Evolutionary conservation across 192 early-diverging fungal genomes (phyloP).

Genomic region (Coemansia reversa): DNA sequence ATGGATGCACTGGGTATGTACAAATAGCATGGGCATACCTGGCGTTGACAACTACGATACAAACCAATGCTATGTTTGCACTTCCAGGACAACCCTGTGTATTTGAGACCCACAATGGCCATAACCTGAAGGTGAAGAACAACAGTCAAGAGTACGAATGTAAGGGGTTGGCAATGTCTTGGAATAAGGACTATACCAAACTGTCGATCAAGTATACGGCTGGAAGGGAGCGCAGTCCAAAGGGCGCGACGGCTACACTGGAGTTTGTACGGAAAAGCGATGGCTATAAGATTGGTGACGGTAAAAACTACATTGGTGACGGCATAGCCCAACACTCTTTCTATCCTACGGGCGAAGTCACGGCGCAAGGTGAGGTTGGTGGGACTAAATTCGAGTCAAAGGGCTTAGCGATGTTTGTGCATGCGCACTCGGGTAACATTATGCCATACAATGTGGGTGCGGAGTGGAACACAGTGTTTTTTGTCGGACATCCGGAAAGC

Average conservation of each 20-base stretch:
- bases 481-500: constrained; percentile 65
- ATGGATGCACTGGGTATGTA: constrained; percentile 78
- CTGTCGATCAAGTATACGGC: constrained; percentile 48
- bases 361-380: constrained; percentile 71
- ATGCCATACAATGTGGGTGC: constrained; percentile 80
- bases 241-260: constrained; percentile 67
- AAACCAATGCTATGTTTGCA: constrained; percentile 75
- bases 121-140: constrained; percentile 67
- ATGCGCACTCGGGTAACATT: constrained; percentile 79
- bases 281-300: constrained; percentile 82
- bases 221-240: constrained; percentile 56
- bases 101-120: constrained; percentile 72
- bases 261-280: constrained; percentile 65
- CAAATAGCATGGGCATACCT: constrained; percentile 91
- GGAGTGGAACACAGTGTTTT: constrained; percentile 84
- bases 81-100: constrained; percentile 60
- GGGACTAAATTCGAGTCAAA: constrained; percentile 63
- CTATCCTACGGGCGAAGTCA: constrained; percentile 74
- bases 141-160: constrained; percentile 75
- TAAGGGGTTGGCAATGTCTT: constrained; percentile 70
- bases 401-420: constrained; percentile 73
- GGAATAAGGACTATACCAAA: constrained; percentile 49
- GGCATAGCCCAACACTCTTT: constrained; percentile 73
- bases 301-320: constrained; percentile 72
- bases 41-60: constrained; percentile 65